A percentile compares a stretch with the other conserved stretches of the same genome.
Conservation (phyloP, 1,284 basidiomycete genomes). For the Bondarzewia mesenterica region DNA sequence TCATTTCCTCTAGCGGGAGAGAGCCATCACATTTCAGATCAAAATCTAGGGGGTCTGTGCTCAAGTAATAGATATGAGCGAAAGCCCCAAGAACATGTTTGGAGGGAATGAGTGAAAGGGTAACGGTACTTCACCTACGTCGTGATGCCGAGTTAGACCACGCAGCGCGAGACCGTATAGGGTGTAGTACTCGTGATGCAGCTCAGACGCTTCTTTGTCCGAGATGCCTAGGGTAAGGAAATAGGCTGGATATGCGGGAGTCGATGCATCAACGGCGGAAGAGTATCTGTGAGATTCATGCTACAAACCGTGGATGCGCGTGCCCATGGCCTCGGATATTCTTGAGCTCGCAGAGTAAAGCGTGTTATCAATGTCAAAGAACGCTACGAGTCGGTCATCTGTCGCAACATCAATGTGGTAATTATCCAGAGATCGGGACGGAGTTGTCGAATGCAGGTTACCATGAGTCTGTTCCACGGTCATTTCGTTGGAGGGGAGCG, state of each 20-base stretch:
- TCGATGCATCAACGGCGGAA: background rate
- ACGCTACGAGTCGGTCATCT: conserved; percentile 57
- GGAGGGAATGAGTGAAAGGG: background rate
- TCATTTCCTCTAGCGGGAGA: conserved; percentile 76
- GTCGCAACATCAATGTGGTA: background rate
- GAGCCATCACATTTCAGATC: conserved; percentile 80
- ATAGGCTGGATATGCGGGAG: conserved; percentile 44
- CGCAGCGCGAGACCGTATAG: conserved; percentile 82
- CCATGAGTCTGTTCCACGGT: conserved; percentile 9
- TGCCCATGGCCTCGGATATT: conserved; percentile 77
- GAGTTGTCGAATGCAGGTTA: background rate
- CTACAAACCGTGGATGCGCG: conserved; percentile 61
- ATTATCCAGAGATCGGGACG: no score
- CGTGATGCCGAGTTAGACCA: conserved; percentile 72
- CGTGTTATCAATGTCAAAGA: conserved; percentile 87
- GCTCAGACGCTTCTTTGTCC: conserved; percentile 60
- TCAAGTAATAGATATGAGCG: background rate
- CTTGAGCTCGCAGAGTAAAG: conserved; percentile 70
- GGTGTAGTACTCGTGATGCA: conserved; percentile 73
- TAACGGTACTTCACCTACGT: conserved; percentile 48
- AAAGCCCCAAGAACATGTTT: background rate
- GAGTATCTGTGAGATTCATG: background rate
- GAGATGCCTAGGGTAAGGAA: conserved; percentile 64
- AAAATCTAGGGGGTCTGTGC: conserved; percentile 77
- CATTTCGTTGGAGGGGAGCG: conserved; percentile 1